Evolutionary conservation across 208 protist genomes (phyloP).

Genomic region (Leishmania arabica): DNA sequence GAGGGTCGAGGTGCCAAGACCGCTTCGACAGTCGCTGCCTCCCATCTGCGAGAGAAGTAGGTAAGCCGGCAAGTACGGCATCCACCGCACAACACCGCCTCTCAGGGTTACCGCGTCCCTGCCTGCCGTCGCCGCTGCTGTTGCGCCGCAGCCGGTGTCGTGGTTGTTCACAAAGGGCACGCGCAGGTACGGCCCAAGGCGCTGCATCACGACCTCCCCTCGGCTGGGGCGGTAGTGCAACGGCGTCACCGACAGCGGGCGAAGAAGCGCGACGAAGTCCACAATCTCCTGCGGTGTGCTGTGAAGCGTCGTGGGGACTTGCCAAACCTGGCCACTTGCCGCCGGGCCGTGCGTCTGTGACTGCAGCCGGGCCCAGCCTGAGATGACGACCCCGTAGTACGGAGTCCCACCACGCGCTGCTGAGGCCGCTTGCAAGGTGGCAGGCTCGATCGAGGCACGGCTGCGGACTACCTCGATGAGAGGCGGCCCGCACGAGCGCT

Average conservation of each 20-base stretch:
- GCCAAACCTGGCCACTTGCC: slow-evolving; percentile 42
- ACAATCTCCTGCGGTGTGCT: slow-evolving; percentile 72
- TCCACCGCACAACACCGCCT: slow-evolving; percentile 1
- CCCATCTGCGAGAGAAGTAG: slow-evolving; percentile 5
- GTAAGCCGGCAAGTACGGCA: slow-evolving; percentile 10
- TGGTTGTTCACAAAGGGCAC: slow-evolving; percentile 28
- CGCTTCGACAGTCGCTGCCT: not conserved
- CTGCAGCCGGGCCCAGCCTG: slow-evolving; percentile 68
- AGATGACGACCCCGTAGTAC: slow-evolving; percentile 75
- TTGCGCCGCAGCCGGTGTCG: not conserved
- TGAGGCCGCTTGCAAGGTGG: slow-evolving; percentile 37
- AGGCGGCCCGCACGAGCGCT: slow-evolving; percentile 20
- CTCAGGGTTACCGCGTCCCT: not conserved
- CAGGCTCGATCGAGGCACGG: slow-evolving; percentile 34
- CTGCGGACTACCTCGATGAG: slow-evolving; percentile 67
- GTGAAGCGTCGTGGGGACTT: slow-evolving; percentile 74
- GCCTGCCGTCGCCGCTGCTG: not conserved
- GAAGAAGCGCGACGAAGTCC: slow-evolving; percentile 64
- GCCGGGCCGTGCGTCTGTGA: slow-evolving; percentile 2
- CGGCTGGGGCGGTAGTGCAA: slow-evolving; percentile 65
- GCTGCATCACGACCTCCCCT: slow-evolving; percentile 44
- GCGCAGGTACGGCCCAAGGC: slow-evolving; percentile 61
- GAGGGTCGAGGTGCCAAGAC: not conserved
- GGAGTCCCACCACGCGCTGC: slow-evolving; percentile 33
- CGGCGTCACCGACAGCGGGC: slow-evolving; percentile 61